Evolutionary conservation across 73 alveolate genomes (phyloP).

Genomic region (Effrenium voratum): DNA sequence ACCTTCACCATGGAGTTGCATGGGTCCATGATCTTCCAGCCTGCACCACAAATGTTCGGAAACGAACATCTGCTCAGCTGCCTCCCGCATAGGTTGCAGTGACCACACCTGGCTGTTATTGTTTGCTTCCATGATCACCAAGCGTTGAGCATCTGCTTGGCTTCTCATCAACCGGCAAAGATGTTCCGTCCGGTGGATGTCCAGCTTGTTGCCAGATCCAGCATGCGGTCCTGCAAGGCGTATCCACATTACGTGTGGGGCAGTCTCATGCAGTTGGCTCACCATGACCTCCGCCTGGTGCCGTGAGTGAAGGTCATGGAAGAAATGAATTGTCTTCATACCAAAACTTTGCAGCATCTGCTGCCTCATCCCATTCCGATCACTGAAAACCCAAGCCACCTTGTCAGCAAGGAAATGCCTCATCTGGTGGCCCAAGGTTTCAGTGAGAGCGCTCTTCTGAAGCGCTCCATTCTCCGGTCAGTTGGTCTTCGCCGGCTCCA

Average conservation of each 20-base stretch:
- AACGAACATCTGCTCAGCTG: background rate
- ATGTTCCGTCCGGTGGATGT: conserved; percentile 1
- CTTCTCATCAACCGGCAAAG: background rate
- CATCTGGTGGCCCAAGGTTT: background rate
- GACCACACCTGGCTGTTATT: conserved; percentile 28
- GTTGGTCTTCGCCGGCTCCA: background rate
- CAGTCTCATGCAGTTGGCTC: background rate
- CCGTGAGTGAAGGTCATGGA: background rate
- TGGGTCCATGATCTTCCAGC: background rate
- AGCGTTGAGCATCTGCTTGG: background rate
- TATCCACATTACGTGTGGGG: background rate
- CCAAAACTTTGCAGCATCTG: background rate
- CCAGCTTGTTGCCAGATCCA: conserved; percentile 20
- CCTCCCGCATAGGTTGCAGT: background rate
- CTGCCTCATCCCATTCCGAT: conserved; percentile 29
- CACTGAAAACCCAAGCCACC: conserved; percentile 18
- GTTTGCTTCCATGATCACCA: conserved; percentile 2
- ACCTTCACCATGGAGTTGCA: background rate
- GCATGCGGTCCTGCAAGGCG: conserved; percentile 52
- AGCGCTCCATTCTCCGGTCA: background rate
- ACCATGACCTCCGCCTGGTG: background rate
- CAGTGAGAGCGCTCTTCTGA: background rate
- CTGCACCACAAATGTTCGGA: conserved; percentile 11
- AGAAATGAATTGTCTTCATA: background rate
- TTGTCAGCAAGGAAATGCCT: background rate